phyloP scores from a whole-genome alignment of 345 rosid genomes.

The Isatis tinctoria region DNA sequence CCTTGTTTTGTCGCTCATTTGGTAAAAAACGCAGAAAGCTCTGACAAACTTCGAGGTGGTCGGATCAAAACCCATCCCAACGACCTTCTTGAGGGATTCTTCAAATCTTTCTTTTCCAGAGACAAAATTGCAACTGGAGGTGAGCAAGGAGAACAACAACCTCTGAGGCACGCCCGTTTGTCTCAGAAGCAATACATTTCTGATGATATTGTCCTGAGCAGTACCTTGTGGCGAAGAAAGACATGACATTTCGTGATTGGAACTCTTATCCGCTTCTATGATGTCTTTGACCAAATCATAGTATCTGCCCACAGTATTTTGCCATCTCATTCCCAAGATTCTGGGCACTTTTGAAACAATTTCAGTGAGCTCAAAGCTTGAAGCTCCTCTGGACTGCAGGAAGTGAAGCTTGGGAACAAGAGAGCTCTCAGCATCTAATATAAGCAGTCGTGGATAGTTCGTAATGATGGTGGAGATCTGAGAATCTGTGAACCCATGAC shows the following conservation, averaged over 20 bases:
- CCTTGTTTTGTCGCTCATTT: neutral
- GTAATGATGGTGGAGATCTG: too few relatives aligned
- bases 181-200: constrained; percentile 14
- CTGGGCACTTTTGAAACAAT: neutral
- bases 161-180: constrained; percentile 16
- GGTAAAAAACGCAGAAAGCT: constrained; percentile 2
- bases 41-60: neutral
- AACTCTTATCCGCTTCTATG: neutral
- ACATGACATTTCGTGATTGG: neutral
- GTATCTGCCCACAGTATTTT: neutral
- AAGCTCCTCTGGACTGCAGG: constrained; percentile 17
- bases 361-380: constrained; percentile 7
- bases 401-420: constrained; percentile 27
- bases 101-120: constrained; percentile 1
- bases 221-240: neutral
- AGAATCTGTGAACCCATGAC: too few relatives aligned
- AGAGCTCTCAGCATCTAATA: neutral
- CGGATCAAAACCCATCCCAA: constrained; percentile 31
- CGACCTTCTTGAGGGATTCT: neutral
- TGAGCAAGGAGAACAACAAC: neutral
- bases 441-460: too few relatives aligned
- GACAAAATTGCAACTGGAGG: neutral
- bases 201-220: neutral
- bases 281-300: neutral
- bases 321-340: neutral